phyloP scores from a whole-genome alignment of 306 rosid genomes.

The Quercus parvula region DNA sequence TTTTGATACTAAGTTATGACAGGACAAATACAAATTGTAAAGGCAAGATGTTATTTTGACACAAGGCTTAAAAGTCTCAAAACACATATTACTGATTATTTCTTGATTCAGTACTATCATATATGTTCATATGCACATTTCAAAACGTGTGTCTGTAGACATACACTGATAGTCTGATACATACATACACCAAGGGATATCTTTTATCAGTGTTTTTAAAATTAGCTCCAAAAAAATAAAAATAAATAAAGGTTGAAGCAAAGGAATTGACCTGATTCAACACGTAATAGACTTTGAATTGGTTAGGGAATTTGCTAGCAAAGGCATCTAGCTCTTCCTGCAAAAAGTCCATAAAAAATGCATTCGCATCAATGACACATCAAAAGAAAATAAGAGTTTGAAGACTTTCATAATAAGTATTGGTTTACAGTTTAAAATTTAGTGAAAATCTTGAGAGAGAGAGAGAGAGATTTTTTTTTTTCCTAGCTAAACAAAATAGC shows the following conservation, averaged over 20 bases:
- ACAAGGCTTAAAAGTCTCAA: no score
- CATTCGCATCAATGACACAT: not conserved
- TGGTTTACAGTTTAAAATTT: not conserved
- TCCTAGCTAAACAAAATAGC: no score
- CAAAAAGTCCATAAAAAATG: conserved; percentile 1
- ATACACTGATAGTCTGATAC: no score
- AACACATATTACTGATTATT: no score
- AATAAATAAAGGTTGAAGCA: not conserved
- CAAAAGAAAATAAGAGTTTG: not conserved
- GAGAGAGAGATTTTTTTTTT: no score
- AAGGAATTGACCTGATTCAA: conserved; percentile 37
- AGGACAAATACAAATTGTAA: not conserved
- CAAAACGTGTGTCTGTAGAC: no score
- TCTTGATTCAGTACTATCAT: no score
- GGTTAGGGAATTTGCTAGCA: conserved; percentile 21
- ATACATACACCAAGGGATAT: not conserved
- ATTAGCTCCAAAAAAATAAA: not conserved
- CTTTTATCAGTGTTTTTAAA: not conserved
- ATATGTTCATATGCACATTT: no score
- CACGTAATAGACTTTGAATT: conserved; percentile 42
- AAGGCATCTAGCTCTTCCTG: conserved; percentile 47
- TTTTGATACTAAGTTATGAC: not conserved
- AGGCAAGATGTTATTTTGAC: not conserved
- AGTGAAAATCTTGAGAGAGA: not conserved
- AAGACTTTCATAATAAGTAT: not conserved